Evolutionary conservation across 768 basidiomycete species (phyloP).

Genomic region (Boletus insuetus): DNA sequence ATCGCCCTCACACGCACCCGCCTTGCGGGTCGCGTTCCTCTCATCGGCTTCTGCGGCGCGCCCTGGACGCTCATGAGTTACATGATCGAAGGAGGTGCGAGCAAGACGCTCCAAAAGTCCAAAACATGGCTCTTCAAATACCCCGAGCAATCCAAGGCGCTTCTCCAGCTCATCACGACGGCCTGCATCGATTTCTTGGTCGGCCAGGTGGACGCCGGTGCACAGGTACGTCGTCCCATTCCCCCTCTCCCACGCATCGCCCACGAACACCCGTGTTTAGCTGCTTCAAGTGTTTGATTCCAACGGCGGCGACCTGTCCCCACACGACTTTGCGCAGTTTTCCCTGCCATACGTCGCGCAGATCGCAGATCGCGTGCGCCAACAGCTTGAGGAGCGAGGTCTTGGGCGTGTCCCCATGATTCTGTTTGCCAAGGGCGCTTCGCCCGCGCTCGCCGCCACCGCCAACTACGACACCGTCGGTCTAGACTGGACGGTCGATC

Average conservation of each 20-base stretch:
- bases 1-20: conserved; percentile 80
- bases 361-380: conserved; percentile 69
- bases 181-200: conserved; percentile 89
- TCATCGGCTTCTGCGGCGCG: conserved; percentile 96
- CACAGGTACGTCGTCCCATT: conserved; percentile 67
- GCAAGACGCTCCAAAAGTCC: conserved; percentile 84
- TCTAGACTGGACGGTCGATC: conserved; percentile 89
- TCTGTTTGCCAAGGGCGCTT: conserved; percentile 94
- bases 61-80: conserved; percentile 99
- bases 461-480: conserved; percentile 86
- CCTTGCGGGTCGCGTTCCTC: conserved; percentile 84
- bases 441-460: conserved; percentile 63
- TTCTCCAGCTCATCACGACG: conserved; percentile 79
- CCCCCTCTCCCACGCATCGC: background rate
- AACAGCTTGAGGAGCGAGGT: conserved; percentile 48
- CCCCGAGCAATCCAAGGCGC: conserved; percentile 76
- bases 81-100: conserved; percentile 97
- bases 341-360: conserved; percentile 75
- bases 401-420: conserved; percentile 75
- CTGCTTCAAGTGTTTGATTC: conserved; percentile 97
- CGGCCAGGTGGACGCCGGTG: conserved; percentile 92
- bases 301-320: conserved; percentile 90
- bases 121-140: conserved; percentile 95
- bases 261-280: conserved; percentile 37
- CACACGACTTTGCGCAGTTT: conserved; percentile 80